Base-by-base conservation (phyloP, 106 monocot genomes). In the Acanthochlamys bracteata region DNA sequence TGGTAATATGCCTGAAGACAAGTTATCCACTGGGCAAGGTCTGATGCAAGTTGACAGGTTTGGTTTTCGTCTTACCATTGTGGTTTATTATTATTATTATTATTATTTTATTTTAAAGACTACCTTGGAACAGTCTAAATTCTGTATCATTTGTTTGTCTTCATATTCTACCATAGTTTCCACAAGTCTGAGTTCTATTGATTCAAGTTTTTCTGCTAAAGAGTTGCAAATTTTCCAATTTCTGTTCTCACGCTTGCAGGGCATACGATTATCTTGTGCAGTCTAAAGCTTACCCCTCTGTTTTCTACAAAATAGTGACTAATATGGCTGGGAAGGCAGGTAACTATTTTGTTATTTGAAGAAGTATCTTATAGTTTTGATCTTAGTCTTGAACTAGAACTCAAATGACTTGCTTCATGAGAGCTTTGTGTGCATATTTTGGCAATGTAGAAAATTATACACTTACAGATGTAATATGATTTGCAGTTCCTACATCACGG, bases 11-110 rank as follows among this genome's bases (percentile, higher is more conserved):
- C 84, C 74, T 73, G 88, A 83, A 76, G 88, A 88, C 61, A 88
- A 78, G 61, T 74, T 98, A 65, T 91, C 96, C 15, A 74, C 76
- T 13, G 96, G 96, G 12, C 80, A 88, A 3, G 96, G 96, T 16
- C 77, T 98, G 53, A 67, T 98, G 78, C 96, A 91, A 85, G 80
- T 98, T 74, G 96, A 91, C 76, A 88, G 76, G 93, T 93, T 55
- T 45, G 81, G 64, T 63, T 51, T 7, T 8, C 43, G n/a, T n/a
- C n/a, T n/a, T n/a, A n/a, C n/a, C n/a, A n/a, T n/a, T n/a, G n/a
- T 23, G 63, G 7, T 67, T 65, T 68, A 24, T 53, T 57, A 21
- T 9, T 13, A 7, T 7, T 45, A 45, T 45, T 45, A 45, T 9
- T 45, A 7, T 9, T 13, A 45, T 45, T 45, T 9, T 45, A 45